A percentile compares a stretch with the other conserved stretches of the same genome.
Evolutionary conservation across 345 rosid genomes (phyloP).

Genomic region (Aquilaria yunnanensis): DNA sequence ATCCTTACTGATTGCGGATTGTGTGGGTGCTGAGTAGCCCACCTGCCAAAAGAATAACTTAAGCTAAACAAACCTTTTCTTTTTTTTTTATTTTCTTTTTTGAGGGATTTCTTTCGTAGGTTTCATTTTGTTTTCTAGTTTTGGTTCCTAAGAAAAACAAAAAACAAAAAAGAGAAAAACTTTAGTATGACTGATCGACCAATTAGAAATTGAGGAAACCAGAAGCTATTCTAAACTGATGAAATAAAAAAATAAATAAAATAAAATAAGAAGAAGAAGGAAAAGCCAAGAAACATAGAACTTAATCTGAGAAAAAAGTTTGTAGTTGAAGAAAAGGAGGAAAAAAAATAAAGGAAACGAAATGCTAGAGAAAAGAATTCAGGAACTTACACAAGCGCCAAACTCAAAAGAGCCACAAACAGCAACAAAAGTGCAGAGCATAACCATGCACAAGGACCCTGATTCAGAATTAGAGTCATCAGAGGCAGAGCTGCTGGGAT

Average conservation of each 20-base stretch:
- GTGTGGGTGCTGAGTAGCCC: conserved; percentile 93
- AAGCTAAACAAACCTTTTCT: conserved; percentile 29
- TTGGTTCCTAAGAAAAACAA: conserved; percentile 22
- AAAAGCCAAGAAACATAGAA: not conserved
- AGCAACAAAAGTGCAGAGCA: conserved; percentile 72
- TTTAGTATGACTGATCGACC: conserved; percentile 19
- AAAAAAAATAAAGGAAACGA: not conserved
- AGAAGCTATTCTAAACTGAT: conserved; percentile 10
- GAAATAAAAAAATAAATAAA: too few relatives aligned
- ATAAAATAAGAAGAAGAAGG: too few relatives aligned
- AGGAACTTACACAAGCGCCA: conserved; percentile 80
- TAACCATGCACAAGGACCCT: conserved; percentile 59
- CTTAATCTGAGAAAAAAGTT: not conserved
- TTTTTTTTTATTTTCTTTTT: conserved; percentile 4
- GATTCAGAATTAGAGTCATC: conserved; percentile 15
- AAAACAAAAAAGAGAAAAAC: conserved; percentile 7
- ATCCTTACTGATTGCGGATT: conserved; percentile 77
- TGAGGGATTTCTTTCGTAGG: not conserved
- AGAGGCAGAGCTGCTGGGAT: conserved; percentile 5
- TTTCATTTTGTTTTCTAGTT: conserved; percentile 5
- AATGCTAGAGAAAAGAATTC: not conserved
- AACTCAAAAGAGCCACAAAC: conserved; percentile 88
- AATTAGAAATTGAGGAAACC: conserved; percentile 17
- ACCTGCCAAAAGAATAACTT: conserved; percentile 59
- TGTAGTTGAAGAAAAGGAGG: not conserved